Conservation (phyloP, 208 protist genomes). For the Angomonas desouzai region DNA sequence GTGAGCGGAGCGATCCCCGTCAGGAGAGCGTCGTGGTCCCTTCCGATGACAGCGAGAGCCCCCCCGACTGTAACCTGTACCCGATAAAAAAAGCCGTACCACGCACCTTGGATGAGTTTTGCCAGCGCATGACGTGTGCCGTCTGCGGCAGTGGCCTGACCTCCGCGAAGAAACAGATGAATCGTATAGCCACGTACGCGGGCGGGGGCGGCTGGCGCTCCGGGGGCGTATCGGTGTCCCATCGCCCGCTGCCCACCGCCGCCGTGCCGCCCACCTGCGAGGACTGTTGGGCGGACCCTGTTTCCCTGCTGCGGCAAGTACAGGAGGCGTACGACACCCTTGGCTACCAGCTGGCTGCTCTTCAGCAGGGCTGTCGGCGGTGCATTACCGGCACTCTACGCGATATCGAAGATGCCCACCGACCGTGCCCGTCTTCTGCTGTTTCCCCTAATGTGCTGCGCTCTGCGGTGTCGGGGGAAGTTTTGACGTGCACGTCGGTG, state of each 20-base stretch:
- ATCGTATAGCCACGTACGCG: background rate
- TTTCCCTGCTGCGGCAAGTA: constrained; percentile 20
- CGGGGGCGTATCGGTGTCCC: background rate
- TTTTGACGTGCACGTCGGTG: constrained; percentile 41
- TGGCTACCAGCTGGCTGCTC: constrained; percentile 15
- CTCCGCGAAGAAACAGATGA: constrained; percentile 23
- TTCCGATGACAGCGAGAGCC: background rate
- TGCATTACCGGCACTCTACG: constrained; percentile 28
- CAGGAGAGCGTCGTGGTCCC: constrained; percentile 4
- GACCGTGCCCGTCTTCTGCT: background rate
- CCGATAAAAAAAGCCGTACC: background rate
- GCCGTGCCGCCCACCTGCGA: constrained; percentile 39
- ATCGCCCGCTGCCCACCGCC: background rate
- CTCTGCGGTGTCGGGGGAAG: background rate
- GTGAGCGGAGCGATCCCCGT: constrained; percentile 4
- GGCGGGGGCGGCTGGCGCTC: background rate
- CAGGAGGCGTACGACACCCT: constrained; percentile 17
- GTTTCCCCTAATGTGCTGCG: background rate
- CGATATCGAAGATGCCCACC: constrained; percentile 42
- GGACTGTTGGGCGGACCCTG: constrained; percentile 36
- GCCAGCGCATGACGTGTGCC: constrained; percentile 31
- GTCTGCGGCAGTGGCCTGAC: constrained; percentile 31
- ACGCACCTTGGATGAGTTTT: constrained; percentile 43
- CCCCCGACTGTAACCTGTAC: background rate
- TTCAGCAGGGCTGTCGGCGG: constrained; percentile 24